These are phyloP conservation scores for Suillus spraguei DNA, from an alignment of 768 basidiomycete genomes.

Conservation along the genomic window DNA sequence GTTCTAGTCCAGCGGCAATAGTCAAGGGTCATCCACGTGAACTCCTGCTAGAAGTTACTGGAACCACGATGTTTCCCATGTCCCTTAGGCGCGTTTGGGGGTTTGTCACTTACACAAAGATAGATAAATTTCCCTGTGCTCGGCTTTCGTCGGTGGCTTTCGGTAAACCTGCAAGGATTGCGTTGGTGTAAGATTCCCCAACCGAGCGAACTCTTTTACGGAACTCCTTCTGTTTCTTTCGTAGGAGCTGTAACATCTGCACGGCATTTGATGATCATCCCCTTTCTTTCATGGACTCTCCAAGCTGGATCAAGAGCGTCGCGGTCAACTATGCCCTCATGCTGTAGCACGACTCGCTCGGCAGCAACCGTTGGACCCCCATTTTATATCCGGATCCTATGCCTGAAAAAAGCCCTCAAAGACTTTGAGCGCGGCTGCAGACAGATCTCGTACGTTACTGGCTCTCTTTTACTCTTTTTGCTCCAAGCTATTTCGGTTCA, in stretches of 20 bases:
- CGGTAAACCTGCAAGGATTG: not conserved
- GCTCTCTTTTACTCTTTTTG: not conserved
- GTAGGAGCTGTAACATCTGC: not conserved
- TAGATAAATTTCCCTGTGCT: constrained; percentile 8
- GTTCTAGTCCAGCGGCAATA: constrained; percentile 19
- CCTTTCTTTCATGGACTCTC: not conserved
- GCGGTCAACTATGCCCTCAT: not conserved
- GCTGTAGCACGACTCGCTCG: not conserved
- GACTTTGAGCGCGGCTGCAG: too few relatives aligned
- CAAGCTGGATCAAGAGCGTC: not conserved
- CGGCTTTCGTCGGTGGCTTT: constrained; percentile 2
- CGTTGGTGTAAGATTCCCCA: not conserved
- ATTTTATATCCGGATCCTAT: not conserved
- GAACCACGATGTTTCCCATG: constrained; percentile 5
- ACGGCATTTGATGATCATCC: not conserved
- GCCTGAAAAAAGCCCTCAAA: not conserved
- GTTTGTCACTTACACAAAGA: not conserved
- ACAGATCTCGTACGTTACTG: not conserved
- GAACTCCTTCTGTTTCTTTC: constrained; percentile 11
- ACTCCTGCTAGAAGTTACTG: not conserved
- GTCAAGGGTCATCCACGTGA: constrained; percentile 23
- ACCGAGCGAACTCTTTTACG: not conserved
- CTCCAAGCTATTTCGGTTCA: not conserved
- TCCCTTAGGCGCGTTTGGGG: constrained; percentile 1
- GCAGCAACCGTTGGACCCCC: not conserved